Evolutionary conservation across 805 yeast genomes (phyloP).

Genomic region (Candida adriatica): DNA sequence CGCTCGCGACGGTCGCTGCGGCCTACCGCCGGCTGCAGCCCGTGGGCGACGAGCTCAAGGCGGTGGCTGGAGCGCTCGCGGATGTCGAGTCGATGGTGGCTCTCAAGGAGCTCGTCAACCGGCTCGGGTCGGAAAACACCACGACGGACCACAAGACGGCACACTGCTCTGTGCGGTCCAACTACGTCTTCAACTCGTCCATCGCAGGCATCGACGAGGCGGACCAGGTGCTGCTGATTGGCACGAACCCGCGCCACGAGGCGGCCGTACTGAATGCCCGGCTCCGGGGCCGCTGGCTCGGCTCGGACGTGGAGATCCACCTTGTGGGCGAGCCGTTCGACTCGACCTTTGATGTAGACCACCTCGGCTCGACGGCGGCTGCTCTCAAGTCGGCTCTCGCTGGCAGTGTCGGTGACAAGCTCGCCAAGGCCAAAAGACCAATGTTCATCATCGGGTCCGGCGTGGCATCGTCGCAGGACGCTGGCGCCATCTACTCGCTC

Average conservation of each 20-base stretch:
- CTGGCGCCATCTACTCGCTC: constrained; percentile 49
- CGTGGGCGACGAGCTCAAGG: constrained; percentile 66
- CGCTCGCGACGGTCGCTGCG: constrained; percentile 59
- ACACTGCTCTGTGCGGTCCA: constrained; percentile 61
- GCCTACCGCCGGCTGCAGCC: constrained; percentile 53
- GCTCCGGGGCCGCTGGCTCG: constrained; percentile 75
- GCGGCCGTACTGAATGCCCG: constrained; percentile 84
- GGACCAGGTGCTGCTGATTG: constrained; percentile 72
- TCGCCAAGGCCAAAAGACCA: constrained; percentile 63
- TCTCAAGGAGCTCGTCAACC: constrained; percentile 70
- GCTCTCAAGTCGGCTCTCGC: constrained; percentile 52
- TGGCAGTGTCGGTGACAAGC: constrained; percentile 64
- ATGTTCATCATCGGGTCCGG: constrained; percentile 78
- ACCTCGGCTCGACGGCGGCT: constrained; percentile 54
- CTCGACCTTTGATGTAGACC: constrained; percentile 60
- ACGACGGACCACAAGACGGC: constrained; percentile 54
- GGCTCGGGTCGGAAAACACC: constrained; percentile 73
- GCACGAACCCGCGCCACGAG: constrained; percentile 85
- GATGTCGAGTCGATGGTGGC: constrained; percentile 83
- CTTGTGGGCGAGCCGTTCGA: constrained; percentile 74
- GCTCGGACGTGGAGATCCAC: constrained; percentile 58
- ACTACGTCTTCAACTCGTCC: constrained; percentile 73
- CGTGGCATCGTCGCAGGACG: constrained; percentile 60
- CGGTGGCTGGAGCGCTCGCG: constrained; percentile 71
- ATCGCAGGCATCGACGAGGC: constrained; percentile 78